These are phyloP conservation scores for Lophiotrema nucula DNA, from an alignment of 495 filamentous ascomycete species.

Conservation along the genomic window DNA sequence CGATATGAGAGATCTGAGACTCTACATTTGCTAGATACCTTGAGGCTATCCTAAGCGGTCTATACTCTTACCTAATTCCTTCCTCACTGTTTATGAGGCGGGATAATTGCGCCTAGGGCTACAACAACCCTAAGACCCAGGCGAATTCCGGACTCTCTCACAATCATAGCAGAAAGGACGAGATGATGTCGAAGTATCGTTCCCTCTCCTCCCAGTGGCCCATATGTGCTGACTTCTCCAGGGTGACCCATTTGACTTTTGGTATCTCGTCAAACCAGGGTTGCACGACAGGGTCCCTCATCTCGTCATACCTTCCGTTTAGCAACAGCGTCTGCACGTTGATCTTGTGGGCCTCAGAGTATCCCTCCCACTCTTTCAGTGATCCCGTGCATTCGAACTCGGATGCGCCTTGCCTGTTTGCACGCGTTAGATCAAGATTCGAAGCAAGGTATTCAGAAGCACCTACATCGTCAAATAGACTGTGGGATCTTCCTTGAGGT, in stretches of 20 bases:
- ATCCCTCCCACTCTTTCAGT: constrained; percentile 46
- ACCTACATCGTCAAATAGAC: constrained; percentile 48
- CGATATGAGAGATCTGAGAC: no score
- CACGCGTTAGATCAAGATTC: not conserved
- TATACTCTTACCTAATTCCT: no score
- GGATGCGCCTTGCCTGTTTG: not conserved
- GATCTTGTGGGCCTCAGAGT: constrained; percentile 39
- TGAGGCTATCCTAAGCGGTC: no score
- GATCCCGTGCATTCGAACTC: constrained; percentile 30
- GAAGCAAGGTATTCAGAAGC: not conserved
- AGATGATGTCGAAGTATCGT: not conserved
- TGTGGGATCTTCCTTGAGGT: constrained; percentile 46
- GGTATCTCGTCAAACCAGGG: constrained; percentile 47
- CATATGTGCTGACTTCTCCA: constrained; percentile 47
- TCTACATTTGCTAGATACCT: no score
- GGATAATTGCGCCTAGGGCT: no score
- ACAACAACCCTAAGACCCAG: no score
- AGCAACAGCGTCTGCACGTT: constrained; percentile 46
- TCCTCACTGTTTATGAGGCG: no score
- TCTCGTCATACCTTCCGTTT: constrained; percentile 52
- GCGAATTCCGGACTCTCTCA: no score
- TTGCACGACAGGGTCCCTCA: constrained; percentile 44
- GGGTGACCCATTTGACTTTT: constrained; percentile 49
- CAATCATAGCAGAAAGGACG: not conserved
- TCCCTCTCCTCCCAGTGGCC: constrained; percentile 48